These are phyloP conservation scores for Logfia minima DNA, from an alignment of 129 eudicot species.

Conservation along the genomic window DNA sequence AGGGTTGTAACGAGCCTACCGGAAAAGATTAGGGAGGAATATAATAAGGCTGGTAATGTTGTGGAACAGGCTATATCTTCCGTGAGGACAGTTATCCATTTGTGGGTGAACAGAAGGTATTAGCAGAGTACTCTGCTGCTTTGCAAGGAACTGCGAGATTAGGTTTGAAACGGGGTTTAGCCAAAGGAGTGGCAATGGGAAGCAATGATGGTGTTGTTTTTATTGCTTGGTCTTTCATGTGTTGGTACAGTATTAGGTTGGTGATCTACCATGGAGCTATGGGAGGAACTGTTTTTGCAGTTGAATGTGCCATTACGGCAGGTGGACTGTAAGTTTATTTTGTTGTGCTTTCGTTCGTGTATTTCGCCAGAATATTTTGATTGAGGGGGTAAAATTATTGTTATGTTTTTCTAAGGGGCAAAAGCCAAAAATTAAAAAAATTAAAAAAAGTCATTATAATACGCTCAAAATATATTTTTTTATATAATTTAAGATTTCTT, in stretches of 20 bases:
- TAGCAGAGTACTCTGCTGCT: constrained; percentile 50
- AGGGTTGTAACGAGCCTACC: constrained; percentile 41
- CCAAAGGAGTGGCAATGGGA: constrained; percentile 54
- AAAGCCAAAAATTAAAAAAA: no score
- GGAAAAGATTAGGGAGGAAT: constrained; percentile 49
- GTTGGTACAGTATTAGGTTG: constrained; percentile 48
- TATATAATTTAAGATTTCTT: no score
- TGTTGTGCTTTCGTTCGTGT: no score
- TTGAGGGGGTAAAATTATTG: no score
- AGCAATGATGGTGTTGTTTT: constrained; percentile 44
- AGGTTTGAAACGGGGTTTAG: constrained; percentile 51
- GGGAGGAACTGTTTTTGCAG: constrained; percentile 57
- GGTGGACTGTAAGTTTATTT: constrained; percentile 64
- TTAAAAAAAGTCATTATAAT: no score
- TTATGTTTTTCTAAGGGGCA: no score
- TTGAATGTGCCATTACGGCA: constrained; percentile 39
- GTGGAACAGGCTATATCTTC: constrained; percentile 52
- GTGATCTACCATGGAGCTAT: constrained; percentile 54
- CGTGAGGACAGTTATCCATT: constrained; percentile 53
- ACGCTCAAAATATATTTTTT: no score
- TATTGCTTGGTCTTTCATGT: constrained; percentile 42
- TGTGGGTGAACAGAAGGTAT: constrained; percentile 49
- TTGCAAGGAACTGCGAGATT: constrained; percentile 41
- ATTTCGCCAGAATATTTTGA: no score
- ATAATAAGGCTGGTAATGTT: constrained; percentile 47